Evolutionary conservation across 192 early-diverging fungal species (phyloP), one percentile per base, ranked within the genome.

Genomic region (Backusella psychrophila): DNA sequence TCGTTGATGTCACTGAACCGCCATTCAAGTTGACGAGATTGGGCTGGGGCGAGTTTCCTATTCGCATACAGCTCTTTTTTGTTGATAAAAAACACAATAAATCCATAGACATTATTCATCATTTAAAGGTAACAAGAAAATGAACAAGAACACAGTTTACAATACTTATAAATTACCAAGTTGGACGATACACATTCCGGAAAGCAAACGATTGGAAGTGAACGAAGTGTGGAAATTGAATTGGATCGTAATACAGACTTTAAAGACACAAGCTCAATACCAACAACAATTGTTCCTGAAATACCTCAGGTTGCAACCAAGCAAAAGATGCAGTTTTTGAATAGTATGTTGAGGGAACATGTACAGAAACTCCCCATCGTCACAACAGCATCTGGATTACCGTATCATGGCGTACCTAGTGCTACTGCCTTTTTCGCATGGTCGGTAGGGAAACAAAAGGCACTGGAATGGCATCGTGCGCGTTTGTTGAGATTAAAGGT

Each of bases 41-140:
- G 77, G 97, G 96, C 0, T 98, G 96, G 96, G 97, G 97, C 38
- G 97, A 98, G 81, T 96, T 95, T 67, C 95, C 95, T 21, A 85
- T 97, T 59, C 89, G 93, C 33, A 81, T 96, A 17, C 91, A 94
- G 70, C 56, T 98, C 19, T 91, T 89, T 75, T 97, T 98, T 83
- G 85, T 84, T 8, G 95, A 98, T 82, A 85, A 85, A 21, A 82
- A 89, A 38, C 70, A 71, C 29, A 97, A 97, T 82, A 96, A 96
- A 75, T 90, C 93, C 1, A 87, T 96, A 6, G 94, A 97, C 73
- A 76, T 98, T 15, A 91, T 95, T 19, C 94, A 96, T 75, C 81
- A 89, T 53, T 71, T 98, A 15, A 93, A 91, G 81, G 91, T 94
- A 83, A 78, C 73, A 29, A 15, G 8, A 36, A 23, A 19, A 8